Evolutionary conservation across 2,329 filamentous ascomycete genomes (phyloP).

Genomic region (Pseudocercospora fijiensis): DNA sequence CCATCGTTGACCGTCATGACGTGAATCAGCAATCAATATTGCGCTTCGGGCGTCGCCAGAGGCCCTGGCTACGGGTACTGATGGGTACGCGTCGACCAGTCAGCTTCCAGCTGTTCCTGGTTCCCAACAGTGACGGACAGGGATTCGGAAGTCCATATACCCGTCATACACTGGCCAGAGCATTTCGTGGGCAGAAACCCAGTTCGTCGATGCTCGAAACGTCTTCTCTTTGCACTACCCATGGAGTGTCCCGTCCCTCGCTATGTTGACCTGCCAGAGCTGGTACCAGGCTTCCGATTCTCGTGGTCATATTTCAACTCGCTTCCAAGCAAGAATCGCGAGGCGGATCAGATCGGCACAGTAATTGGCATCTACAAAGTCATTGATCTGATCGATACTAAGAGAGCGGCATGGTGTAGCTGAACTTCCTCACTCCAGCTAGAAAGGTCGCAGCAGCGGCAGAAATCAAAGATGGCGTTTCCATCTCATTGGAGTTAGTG

Average conservation of each 20-base stretch:
- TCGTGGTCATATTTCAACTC: not conserved
- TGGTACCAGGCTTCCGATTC: not conserved
- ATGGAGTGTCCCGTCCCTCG: not conserved
- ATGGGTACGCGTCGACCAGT: not conserved
- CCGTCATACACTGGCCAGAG: not conserved
- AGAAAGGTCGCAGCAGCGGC: not conserved
- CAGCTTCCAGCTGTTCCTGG: not conserved
- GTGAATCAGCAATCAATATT: not conserved
- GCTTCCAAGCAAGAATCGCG: not conserved
- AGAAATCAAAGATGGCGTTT: not conserved
- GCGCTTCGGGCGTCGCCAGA: not conserved
- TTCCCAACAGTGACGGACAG: not conserved
- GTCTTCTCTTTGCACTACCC: not conserved
- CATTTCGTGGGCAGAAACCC: not conserved
- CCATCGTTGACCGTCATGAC: not conserved
- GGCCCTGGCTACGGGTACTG: not conserved
- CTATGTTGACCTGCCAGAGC: not conserved
- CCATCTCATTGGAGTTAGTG: not conserved
- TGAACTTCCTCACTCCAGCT: not conserved
- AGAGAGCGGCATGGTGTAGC: not conserved
- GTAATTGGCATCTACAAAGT: not conserved
- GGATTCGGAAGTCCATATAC: not conserved
- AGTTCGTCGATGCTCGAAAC: not conserved
- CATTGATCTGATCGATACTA: not conserved
- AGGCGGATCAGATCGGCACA: not conserved